Conservation (phyloP, 768 basidiomycete genomes). For the Collybia mongolica region DNA sequence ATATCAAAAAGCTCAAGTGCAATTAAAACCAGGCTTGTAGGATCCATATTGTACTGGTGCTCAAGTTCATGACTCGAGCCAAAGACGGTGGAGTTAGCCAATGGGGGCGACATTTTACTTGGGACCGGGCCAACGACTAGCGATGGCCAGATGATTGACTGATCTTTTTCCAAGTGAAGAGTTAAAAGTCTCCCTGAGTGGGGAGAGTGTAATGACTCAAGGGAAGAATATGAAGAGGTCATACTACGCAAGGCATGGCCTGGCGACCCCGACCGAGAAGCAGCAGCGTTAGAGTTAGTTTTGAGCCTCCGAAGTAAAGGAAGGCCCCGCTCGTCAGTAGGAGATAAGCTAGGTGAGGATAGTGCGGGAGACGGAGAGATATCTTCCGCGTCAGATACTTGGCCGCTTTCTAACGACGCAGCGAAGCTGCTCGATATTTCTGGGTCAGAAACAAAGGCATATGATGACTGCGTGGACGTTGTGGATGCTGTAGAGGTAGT, state of each 20-base stretch:
- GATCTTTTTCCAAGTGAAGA: slow-evolving; percentile 77
- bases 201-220: slow-evolving; percentile 65
- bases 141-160: slow-evolving; percentile 81
- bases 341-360: slow-evolving; percentile 60
- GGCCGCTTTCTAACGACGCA: slow-evolving; percentile 74
- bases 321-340: slow-evolving; percentile 50
- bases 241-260: slow-evolving; percentile 53
- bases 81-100: slow-evolving; percentile 52
- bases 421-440: slow-evolving; percentile 86
- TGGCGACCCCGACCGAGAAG: slow-evolving; percentile 58
- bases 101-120: slow-evolving; percentile 51
- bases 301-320: slow-evolving; percentile 27
- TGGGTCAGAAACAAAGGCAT: slow-evolving; percentile 78
- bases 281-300: slow-evolving; percentile 25
- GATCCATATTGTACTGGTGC: slow-evolving; percentile 80
- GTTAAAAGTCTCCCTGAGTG: slow-evolving; percentile 70
- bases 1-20: slow-evolving; percentile 75
- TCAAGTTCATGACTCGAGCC: slow-evolving; percentile 52
- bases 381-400: slow-evolving; percentile 73
- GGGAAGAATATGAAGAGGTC: slow-evolving; percentile 75
- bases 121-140: slow-evolving; percentile 76
- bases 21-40: slow-evolving; percentile 73
- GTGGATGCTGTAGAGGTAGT: slow-evolving; percentile 77
- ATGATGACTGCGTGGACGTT: slow-evolving; percentile 77
- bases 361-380: slow-evolving; percentile 53